A percentile compares a stretch with the other conserved stretches of the same genome.
Evolutionary conservation across 2,329 filamentous ascomycete genomes (phyloP).

Genomic region (Pseudogymnoascus destructans): DNA sequence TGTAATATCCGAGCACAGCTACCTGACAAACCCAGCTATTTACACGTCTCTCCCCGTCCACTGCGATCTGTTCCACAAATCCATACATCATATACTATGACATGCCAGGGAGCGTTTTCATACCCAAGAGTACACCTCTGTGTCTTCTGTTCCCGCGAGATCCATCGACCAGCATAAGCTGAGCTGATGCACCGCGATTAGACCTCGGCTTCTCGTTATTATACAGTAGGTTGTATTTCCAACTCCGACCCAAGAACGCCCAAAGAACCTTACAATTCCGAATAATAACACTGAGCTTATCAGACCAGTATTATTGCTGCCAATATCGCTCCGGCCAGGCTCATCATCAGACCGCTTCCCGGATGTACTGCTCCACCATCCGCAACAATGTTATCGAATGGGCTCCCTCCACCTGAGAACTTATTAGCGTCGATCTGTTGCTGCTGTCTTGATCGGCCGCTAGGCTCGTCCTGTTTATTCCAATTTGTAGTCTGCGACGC

Average conservation of each 20-base stretch:
- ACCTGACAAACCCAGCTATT: background rate
- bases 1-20: background rate
- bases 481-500: background rate
- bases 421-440: constrained; percentile 7
- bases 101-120: background rate
- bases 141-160: background rate
- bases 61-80: background rate
- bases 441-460: background rate
- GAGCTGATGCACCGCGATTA: background rate
- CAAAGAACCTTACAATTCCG: background rate
- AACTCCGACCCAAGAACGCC: constrained; percentile 6
- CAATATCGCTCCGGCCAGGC: background rate
- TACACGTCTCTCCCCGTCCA: background rate
- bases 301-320: background rate
- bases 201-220: constrained; percentile 1
- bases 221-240: background rate
- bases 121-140: background rate
- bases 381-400: constrained; percentile 9
- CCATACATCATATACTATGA: background rate
- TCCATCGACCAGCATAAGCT: background rate
- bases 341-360: background rate
- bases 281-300: background rate
- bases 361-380: background rate
- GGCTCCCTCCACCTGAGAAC: constrained; percentile 9
- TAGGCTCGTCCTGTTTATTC: background rate